These are phyloP conservation scores for Kluyveromyces lactis DNA, from an alignment of 805 yeast species.

Conservation along the genomic window DNA sequence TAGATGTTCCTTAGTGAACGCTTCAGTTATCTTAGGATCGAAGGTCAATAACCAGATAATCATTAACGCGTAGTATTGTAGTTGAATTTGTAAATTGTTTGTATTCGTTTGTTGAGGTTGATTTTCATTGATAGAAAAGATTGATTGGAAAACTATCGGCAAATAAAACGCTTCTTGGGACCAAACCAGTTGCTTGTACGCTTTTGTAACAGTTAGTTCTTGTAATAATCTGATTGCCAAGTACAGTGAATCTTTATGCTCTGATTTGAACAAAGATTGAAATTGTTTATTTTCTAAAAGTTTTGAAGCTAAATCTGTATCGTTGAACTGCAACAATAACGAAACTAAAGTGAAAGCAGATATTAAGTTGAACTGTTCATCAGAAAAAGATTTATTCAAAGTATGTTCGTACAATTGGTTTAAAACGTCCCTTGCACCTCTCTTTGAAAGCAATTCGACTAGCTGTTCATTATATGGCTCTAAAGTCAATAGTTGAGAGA, in stretches of 20 bases:
- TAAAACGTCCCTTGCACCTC: slow-evolving; percentile 5
- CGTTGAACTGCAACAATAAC: slow-evolving; percentile 20
- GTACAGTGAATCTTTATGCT: slow-evolving; percentile 26
- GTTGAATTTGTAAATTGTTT: slow-evolving; percentile 54
- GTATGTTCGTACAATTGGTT: slow-evolving; percentile 19
- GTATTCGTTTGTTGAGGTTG: slow-evolving; percentile 28
- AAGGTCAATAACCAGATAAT: slow-evolving; percentile 82
- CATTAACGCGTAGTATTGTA: slow-evolving; percentile 72
- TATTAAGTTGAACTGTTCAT: slow-evolving; percentile 22
- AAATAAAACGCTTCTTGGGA: slow-evolving; percentile 32
- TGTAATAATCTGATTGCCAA: slow-evolving; percentile 26
- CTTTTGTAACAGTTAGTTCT: slow-evolving; percentile 23
- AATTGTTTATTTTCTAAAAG: slow-evolving; percentile 18
- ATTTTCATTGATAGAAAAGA: slow-evolving; percentile 23
- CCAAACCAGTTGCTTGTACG: slow-evolving; percentile 23
- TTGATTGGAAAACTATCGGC: slow-evolving; percentile 39
- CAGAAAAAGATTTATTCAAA: slow-evolving; percentile 5
- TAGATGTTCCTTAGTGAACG: slow-evolving; percentile 49
- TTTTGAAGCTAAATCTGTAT: slow-evolving; percentile 13
- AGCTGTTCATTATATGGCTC: slow-evolving; percentile 7
- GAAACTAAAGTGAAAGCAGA: slow-evolving; percentile 27
- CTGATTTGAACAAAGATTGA: slow-evolving; percentile 17
- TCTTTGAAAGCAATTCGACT: not conserved
- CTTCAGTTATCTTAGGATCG: slow-evolving; percentile 41
- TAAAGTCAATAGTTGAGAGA: slow-evolving; percentile 24